phyloP scores from a whole-genome alignment of 179 eudicot genomes.

The Silene noctiflora region DNA sequence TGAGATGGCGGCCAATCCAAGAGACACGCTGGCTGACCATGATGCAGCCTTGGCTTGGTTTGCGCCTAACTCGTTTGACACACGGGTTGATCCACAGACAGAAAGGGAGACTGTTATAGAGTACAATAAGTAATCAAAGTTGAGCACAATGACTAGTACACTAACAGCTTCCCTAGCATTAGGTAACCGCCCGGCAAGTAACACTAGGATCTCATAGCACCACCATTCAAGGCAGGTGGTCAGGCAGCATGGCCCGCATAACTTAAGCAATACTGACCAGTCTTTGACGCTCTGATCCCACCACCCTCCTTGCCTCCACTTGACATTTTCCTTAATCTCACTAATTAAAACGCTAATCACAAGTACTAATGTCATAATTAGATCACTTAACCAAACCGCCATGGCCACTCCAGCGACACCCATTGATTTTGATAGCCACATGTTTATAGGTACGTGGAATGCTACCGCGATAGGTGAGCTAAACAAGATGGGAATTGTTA shows the following conservation, averaged over 20 bases:
- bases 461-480: conserved; percentile 54
- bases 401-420: conserved; percentile 77
- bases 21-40: conserved; percentile 46
- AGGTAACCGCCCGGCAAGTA: conserved; percentile 59
- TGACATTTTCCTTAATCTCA: conserved; percentile 48
- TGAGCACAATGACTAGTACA: conserved; percentile 68
- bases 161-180: conserved; percentile 62
- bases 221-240: conserved; percentile 95
- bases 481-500: conserved; percentile 63
- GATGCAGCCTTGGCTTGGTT: conserved; percentile 42
- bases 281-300: conserved; percentile 53
- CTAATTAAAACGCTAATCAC: conserved; percentile 31
- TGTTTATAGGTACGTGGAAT: conserved; percentile 60
- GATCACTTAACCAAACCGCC: conserved; percentile 69
- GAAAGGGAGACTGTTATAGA: conserved; percentile 71
- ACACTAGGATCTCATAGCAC: conserved; percentile 76
- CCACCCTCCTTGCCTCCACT: conserved; percentile 80
- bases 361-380: conserved; percentile 39
- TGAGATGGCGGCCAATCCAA: conserved; percentile 33
- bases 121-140: conserved; percentile 79
- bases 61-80: conserved; percentile 83
- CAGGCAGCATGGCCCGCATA: conserved; percentile 71
- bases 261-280: conserved; percentile 56
- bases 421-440: conserved; percentile 47
- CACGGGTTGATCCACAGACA: conserved; percentile 80